These are phyloP conservation scores for Mucor lusitanicus DNA, from an alignment of 371 early-diverging fungal genomes.

Conservation along the genomic window DNA sequence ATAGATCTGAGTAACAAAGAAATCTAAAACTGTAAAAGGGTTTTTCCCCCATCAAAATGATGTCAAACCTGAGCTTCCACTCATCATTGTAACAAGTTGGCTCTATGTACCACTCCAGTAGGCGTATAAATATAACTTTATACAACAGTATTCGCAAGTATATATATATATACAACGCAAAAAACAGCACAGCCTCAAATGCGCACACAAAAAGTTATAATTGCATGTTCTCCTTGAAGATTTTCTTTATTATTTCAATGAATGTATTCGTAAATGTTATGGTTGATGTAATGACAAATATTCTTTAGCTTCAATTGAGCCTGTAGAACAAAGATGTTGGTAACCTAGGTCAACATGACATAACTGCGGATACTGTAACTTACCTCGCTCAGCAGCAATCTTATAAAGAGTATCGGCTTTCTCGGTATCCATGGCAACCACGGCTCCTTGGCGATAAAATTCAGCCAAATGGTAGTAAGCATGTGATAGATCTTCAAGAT, in stretches of 20 bases:
- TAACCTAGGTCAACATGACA: background rate
- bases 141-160: too few relatives aligned
- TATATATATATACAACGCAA: background rate
- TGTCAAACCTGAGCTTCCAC: constrained; percentile 1
- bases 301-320: background rate
- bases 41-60: constrained; percentile 4
- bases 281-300: background rate
- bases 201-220: background rate
- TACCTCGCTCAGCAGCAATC: constrained; percentile 30
- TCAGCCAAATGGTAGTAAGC: constrained; percentile 35
- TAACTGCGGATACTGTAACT: background rate
- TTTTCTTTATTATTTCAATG: background rate
- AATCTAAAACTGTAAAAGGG: background rate
- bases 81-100: background rate
- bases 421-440: constrained; percentile 16
- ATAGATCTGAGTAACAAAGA: constrained; percentile 10
- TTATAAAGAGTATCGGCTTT: constrained; percentile 21
- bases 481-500: constrained; percentile 21
- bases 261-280: background rate
- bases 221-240: background rate
- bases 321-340: background rate
- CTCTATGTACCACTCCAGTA: too few relatives aligned
- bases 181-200: background rate
- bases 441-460: constrained; percentile 31
- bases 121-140: too few relatives aligned